phyloP scores from a whole-genome alignment of 768 basidiomycete genomes.

The Leccinum fibrillosum region DNA sequence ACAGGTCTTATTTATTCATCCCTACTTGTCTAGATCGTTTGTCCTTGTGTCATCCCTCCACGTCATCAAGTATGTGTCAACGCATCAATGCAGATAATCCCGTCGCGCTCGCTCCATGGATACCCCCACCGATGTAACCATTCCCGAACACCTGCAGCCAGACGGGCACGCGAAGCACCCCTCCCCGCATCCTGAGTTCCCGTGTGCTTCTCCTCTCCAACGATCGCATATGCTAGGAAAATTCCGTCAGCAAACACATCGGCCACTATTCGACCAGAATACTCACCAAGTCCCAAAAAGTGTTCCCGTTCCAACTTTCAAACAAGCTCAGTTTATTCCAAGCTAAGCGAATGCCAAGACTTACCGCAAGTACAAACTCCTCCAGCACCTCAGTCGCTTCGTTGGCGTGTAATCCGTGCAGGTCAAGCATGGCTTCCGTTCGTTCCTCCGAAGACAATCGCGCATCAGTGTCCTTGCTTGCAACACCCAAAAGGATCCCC shows the following conservation, averaged over 20 bases:
- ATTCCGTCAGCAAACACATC: constrained; percentile 8
- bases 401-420: constrained; percentile 91
- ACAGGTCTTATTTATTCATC: constrained; percentile 2
- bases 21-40: constrained; percentile 8
- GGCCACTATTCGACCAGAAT: constrained; percentile 20
- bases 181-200: constrained; percentile 83
- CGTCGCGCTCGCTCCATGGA: constrained; percentile 92
- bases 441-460: constrained; percentile 80
- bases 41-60: background rate
- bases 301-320: constrained; percentile 80
- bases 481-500: constrained; percentile 87
- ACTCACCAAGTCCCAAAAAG: constrained; percentile 77
- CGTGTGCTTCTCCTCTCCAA: constrained; percentile 96
- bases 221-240: constrained; percentile 72
- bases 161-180: constrained; percentile 77
- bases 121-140: constrained; percentile 95
- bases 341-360: constrained; percentile 30
- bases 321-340: constrained; percentile 12
- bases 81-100: constrained; percentile 85
- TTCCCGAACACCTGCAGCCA: constrained; percentile 84
- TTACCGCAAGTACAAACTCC: constrained; percentile 80
- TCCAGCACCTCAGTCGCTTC: constrained; percentile 92
- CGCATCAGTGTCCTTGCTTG: constrained; percentile 51
- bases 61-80: constrained; percentile 59
- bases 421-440: constrained; percentile 81